phyloP scores from a whole-genome alignment of 352 stramenopile species.

The Pythium brachiatum region DNA sequence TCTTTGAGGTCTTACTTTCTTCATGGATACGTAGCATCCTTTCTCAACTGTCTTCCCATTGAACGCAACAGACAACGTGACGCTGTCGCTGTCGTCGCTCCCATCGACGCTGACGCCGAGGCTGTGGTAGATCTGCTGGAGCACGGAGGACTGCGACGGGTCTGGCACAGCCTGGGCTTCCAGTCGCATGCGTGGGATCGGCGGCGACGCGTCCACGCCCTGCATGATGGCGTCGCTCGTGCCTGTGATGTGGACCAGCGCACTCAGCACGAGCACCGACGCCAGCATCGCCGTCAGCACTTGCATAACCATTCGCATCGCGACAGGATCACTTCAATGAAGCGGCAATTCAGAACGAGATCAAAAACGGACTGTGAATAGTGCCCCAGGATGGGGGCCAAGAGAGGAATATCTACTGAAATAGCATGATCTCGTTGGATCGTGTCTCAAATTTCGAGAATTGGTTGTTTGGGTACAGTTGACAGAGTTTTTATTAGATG shows the following conservation, averaged over 20 bases:
- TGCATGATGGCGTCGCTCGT: constrained; percentile 17
- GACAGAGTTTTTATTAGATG: not conserved
- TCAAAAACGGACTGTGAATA: no score
- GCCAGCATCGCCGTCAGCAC: constrained; percentile 20
- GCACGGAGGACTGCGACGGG: constrained; percentile 7
- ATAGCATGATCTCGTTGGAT: no score
- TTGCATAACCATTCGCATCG: constrained; percentile 18
- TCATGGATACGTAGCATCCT: constrained; percentile 22
- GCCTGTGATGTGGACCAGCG: constrained; percentile 21
- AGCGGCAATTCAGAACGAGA: no score
- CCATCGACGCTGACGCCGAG: constrained; percentile 4
- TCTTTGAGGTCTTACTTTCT: constrained; percentile 8
- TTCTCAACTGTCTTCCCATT: constrained; percentile 4
- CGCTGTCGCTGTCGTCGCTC: constrained; percentile 7
- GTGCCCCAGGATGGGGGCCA: no score
- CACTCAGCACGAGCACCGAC: constrained; percentile 8
- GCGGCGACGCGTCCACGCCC: constrained; percentile 11
- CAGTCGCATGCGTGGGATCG: not conserved
- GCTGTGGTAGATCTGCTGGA: constrained; percentile 13
- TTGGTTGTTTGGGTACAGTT: no score
- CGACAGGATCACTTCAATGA: not conserved
- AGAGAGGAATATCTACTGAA: no score
- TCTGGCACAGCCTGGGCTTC: not conserved
- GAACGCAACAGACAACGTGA: constrained; percentile 13
- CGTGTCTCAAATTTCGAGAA: no score